Percentiles rank a stretch among this genome's conserved stretches.
These are phyloP conservation scores for Nemania sp. DNA, from an alignment of 2,329 filamentous ascomycete genomes.

Conservation along the genomic window DNA sequence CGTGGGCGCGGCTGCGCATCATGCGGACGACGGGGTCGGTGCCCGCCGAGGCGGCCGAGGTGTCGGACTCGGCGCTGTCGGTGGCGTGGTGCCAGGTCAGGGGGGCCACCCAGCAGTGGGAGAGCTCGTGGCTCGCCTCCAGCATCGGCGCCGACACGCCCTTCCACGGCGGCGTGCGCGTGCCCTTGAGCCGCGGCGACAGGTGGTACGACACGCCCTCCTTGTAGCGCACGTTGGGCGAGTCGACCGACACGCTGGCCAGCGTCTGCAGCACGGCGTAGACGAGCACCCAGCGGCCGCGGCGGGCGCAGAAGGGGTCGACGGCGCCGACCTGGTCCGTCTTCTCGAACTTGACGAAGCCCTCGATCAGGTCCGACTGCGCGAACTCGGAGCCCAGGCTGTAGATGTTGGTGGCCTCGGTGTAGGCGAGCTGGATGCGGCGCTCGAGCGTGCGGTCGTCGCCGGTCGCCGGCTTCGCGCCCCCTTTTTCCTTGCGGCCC, in stretches of 20 bases:
- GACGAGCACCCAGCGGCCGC: constrained; percentile 64
- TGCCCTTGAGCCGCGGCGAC: constrained; percentile 56
- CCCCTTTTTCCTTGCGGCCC: constrained; percentile 39
- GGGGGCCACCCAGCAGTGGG: constrained; percentile 56
- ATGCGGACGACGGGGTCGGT: constrained; percentile 34
- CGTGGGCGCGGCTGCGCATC: constrained; percentile 36
- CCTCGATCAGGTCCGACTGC: constrained; percentile 59
- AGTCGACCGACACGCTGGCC: constrained; percentile 62
- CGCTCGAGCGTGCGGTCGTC: constrained; percentile 47
- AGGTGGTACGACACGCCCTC: constrained; percentile 61
- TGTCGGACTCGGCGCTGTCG: constrained; percentile 33
- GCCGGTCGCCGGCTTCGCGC: constrained; percentile 26
- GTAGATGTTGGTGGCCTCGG: constrained; percentile 64
- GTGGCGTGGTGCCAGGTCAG: constrained; percentile 45
- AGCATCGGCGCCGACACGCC: constrained; percentile 33
- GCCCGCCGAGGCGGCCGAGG: constrained; percentile 23
- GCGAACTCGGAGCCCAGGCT: constrained; percentile 57
- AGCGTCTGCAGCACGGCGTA: constrained; percentile 65
- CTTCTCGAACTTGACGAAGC: constrained; percentile 62
- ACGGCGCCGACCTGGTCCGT: constrained; percentile 53
- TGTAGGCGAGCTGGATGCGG: constrained; percentile 60
- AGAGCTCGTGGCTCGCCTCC: constrained; percentile 54
- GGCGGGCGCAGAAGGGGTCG: constrained; percentile 59
- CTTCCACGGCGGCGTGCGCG: constrained; percentile 60
- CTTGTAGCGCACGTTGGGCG: constrained; percentile 55